phyloP scores from a whole-genome alignment of 2,329 filamentous ascomycete genomes.

The Fonsecaea pedrosoi region DNA sequence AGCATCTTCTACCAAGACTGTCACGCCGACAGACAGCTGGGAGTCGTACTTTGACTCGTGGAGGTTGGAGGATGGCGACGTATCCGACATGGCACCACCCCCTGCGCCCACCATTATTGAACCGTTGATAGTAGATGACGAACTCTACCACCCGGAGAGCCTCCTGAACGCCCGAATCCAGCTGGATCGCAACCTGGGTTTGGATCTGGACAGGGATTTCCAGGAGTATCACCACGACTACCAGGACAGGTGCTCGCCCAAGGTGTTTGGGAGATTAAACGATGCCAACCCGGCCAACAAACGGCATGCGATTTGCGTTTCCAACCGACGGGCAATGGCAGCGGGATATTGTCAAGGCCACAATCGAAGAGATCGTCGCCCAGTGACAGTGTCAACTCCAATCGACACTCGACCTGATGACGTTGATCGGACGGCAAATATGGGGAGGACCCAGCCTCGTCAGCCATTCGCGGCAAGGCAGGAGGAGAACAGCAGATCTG shows the following conservation, averaged over 20 bases:
- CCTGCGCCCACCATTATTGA: slow-evolving; percentile 18
- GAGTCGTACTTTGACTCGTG: slow-evolving; percentile 37
- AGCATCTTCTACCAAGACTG: slow-evolving; percentile 18
- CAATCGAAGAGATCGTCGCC: slow-evolving; percentile 17
- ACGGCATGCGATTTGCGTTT: slow-evolving; percentile 16
- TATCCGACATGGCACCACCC: slow-evolving; percentile 15
- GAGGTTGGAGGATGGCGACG: slow-evolving; percentile 28
- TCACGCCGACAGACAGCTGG: slow-evolving; percentile 32
- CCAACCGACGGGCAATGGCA: slow-evolving; percentile 3
- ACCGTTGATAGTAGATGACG: slow-evolving; percentile 34
- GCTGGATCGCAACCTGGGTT: slow-evolving; percentile 29
- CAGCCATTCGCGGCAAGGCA: slow-evolving; percentile 5
- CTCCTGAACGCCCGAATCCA: slow-evolving; percentile 26
- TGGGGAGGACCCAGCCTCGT: slow-evolving; percentile 16
- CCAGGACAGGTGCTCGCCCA: slow-evolving; percentile 19
- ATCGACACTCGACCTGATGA: slow-evolving; percentile 17
- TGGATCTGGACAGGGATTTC: slow-evolving; percentile 21
- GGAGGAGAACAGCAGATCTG: slow-evolving; percentile 13
- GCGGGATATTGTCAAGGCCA: slow-evolving; percentile 6
- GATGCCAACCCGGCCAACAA: slow-evolving; percentile 15
- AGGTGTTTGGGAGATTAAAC: slow-evolving; percentile 19
- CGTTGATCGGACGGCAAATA: slow-evolving; percentile 22
- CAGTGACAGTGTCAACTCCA: not conserved
- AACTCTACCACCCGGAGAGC: slow-evolving; percentile 28
- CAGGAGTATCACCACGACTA: slow-evolving; percentile 18